Evolutionary conservation across 108 stramenopile genomes (phyloP).

Genomic region (Cyclotella choctawhatcheeana): DNA sequence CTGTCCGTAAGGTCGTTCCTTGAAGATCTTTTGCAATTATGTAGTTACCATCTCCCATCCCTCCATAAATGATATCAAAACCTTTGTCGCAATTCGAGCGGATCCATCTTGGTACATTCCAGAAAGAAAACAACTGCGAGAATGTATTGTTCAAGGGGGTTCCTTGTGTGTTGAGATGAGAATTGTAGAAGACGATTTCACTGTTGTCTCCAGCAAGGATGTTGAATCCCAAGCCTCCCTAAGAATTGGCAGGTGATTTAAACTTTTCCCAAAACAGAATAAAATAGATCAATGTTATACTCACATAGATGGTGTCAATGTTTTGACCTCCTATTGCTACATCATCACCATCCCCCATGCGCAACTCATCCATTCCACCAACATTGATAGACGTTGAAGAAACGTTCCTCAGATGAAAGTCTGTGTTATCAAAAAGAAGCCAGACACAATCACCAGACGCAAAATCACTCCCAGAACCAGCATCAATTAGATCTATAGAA

Average conservation of each 20-base stretch:
- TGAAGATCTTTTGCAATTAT: conserved; percentile 5
- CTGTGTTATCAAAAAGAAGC: conserved; percentile 7
- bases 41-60: conserved; percentile 1
- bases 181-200: neutral
- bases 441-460: conserved; percentile 18
- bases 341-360: conserved; percentile 11
- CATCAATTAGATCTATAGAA: conserved; percentile 10
- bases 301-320: conserved; percentile 24
- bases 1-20: neutral
- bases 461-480: conserved; percentile 7
- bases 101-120: conserved; percentile 3
- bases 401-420: conserved; percentile 7
- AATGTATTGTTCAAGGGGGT: neutral
- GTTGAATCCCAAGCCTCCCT: conserved; percentile 21
- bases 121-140: neutral
- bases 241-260: too few species aligned
- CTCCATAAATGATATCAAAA: conserved; percentile 5
- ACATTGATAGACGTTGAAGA: conserved; percentile 11
- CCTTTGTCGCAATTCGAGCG: conserved; percentile 9
- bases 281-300: too few species aligned
- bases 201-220: conserved; percentile 28
- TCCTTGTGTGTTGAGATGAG: neutral
- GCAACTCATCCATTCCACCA: conserved; percentile 12
- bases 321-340: conserved; percentile 30
- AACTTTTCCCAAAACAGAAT: too few species aligned